A percentile compares a stretch with the other conserved stretches of the same genome.
Evolutionary conservation across 1,284 basidiomycete species (phyloP).

Genomic region (Puccinia novopanici): DNA sequence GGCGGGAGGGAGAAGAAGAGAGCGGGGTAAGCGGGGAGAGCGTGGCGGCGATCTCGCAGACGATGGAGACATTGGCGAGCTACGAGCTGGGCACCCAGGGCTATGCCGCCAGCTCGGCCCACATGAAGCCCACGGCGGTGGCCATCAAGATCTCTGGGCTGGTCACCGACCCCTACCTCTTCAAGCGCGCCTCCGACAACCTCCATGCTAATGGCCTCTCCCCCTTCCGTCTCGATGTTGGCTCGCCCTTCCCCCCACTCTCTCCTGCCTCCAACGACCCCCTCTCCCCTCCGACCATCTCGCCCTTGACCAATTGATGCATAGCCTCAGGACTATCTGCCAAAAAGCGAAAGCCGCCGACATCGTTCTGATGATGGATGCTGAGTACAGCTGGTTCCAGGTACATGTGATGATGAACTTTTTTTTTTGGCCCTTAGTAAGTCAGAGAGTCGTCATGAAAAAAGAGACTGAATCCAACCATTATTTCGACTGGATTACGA

Average conservation of each 20-base stretch:
- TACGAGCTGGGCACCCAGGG: neutral
- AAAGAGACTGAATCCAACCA: too few relatives aligned
- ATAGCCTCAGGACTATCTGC: conserved; percentile 20
- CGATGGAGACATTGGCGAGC: conserved; percentile 11
- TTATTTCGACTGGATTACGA: too few relatives aligned
- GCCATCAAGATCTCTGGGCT: conserved; percentile 44
- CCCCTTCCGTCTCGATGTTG: conserved; percentile 21
- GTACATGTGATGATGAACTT: neutral
- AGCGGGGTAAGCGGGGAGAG: conserved; percentile 7
- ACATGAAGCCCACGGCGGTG: conserved; percentile 25
- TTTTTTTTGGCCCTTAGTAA: neutral
- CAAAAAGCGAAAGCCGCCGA: conserved; percentile 33
- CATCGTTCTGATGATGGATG: conserved; percentile 43
- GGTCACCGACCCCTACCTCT: conserved; percentile 40
- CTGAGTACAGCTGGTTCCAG: conserved; percentile 50
- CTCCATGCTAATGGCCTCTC: conserved; percentile 10
- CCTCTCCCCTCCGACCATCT: conserved; percentile 9
- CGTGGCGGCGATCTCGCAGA: conserved; percentile 12
- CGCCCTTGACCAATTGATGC: conserved; percentile 23
- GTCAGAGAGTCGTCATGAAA: too few relatives aligned
- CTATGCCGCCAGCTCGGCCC: conserved; percentile 22
- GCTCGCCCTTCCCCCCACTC: conserved; percentile 8
- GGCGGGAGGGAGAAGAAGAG: neutral
- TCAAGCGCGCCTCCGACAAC: conserved; percentile 39
- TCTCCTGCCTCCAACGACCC: neutral